Percentiles rank a stretch among this genome's conserved stretches.
Evolutionary conservation across 1,284 basidiomycete species (phyloP).

Genomic region (Vanrija sp.): DNA sequence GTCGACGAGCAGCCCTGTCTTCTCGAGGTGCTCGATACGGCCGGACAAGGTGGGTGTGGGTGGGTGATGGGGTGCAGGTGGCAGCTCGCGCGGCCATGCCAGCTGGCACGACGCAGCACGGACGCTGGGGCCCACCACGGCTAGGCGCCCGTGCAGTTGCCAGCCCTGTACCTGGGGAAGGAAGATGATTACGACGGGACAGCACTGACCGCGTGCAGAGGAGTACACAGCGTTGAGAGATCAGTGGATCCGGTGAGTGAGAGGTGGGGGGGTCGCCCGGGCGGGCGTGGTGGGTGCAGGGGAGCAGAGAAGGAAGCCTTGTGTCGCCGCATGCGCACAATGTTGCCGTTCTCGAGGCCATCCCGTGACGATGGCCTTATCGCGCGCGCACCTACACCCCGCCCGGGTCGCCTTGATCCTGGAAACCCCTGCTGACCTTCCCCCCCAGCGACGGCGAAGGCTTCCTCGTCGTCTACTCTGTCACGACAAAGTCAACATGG

Average conservation of each 20-base stretch:
- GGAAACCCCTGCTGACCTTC: slow-evolving; percentile 1
- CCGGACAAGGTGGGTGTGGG: slow-evolving; percentile 72
- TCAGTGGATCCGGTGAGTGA: slow-evolving; percentile 90
- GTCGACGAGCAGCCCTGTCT: slow-evolving; percentile 89
- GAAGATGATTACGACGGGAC: background rate
- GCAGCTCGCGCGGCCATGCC: background rate
- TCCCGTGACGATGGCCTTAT: too few relatives aligned
- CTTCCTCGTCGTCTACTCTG: slow-evolving; percentile 97
- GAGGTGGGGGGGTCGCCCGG: background rate
- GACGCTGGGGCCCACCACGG: background rate
- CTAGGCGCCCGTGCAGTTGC: too few relatives aligned
- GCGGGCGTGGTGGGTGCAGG: background rate
- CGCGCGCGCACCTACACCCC: background rate
- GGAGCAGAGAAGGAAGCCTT: too few relatives aligned
- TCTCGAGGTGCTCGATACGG: slow-evolving; percentile 88
- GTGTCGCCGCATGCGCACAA: too few relatives aligned
- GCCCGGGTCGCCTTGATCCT: background rate
- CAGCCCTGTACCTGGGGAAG: too few relatives aligned
- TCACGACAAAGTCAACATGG: slow-evolving; percentile 89
- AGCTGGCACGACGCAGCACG: slow-evolving; percentile 1
- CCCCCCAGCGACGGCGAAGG: slow-evolving; percentile 86
- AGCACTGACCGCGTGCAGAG: slow-evolving; percentile 55
- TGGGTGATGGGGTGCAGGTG: background rate
- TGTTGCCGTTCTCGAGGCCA: too few relatives aligned
- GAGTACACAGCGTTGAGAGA: slow-evolving; percentile 95